Evolutionary conservation across 352 stramenopile genomes (phyloP), one percentile per base, ranked within the genome.

Genomic region (Globisporangium rhizosaccharum): DNA sequence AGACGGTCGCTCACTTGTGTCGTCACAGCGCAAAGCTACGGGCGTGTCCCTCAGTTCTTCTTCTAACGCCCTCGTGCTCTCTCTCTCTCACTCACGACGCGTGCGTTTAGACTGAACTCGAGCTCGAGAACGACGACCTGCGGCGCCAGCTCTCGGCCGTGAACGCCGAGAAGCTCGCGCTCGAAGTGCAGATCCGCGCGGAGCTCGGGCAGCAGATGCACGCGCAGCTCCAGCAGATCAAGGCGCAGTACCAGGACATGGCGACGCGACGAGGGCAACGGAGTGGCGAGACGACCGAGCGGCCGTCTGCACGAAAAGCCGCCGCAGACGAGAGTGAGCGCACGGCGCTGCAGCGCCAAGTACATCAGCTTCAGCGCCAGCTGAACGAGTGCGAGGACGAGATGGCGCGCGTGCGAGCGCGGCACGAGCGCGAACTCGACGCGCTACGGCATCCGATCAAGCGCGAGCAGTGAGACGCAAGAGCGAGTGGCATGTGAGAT

Each of bases 331-430:
- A 59, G 9, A 66, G 83, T 49, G 79, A 91, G 61, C 76, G 67
- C 30, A 63, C 82, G 18, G 70, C 68, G 36, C 67, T 94, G 51
- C 76, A 82, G 26, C 51, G 74, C 1, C 76, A 90, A 41, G 72
- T 94, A 25, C 65, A 78, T 3, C 69, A 85, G 56, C 59, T 90
- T 12, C 81, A 85, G 56, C 69, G 84, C 56, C 86, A 89, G 60
- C 67, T 90, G 5, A 67, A 57, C 26, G 84, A 93, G 56, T 90
- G 81, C 30, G 84, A 93, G 57, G 84, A 93, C n/a, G 84, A 93
- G 65, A 93, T 93, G 47, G 73, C 76, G 53, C 77, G 84, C 41
- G 87, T 90, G 20, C 74, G 90, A 41, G 73, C 70, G 46, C 83
- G 83, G 6, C 77, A 93, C 41, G 48, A 62, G 6, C 57, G 37